Evolutionary conservation across 495 filamentous ascomycete genomes (phyloP), one percentile per base, ranked within the genome.

Genomic region (Echria macrotheca): DNA sequence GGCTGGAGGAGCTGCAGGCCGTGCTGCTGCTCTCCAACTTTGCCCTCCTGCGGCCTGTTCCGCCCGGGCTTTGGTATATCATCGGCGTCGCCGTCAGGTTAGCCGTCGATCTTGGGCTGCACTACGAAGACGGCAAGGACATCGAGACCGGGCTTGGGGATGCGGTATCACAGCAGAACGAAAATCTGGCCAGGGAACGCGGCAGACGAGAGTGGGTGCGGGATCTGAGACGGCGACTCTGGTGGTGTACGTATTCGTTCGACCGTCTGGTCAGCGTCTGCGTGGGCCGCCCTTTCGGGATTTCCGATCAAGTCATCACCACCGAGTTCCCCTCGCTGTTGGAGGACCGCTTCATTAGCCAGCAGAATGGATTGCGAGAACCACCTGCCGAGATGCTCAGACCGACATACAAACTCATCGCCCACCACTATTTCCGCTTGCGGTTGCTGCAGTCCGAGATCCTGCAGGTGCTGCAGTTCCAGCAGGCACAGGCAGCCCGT

Each of bases 171-270:
- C 50, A 56, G 12, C 65, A 66, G 5, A 60, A 15, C 17, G 69
- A 69, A 24, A 46, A 28, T 3, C 22, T 54, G 18, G 57, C 58
- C 18, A 61, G 60, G 33, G 76, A 91, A 67, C 76, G 78, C 42
- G 91, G 91, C 12, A 79, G 86, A 12, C 75, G 87, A 38, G 83
- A 95, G 70, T 97, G 88, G 78, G 74, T 87, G 17, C 83, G 91
- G 18, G 91, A 97, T 62, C 73, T 95, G 29, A 81, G 91, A 39
- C 78, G 91, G 50, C 79, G 91, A 22, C 71, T 97, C 15, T 97
- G 91, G 89, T 97, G 91, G 91, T 95, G 89, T 69, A 87, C 88
- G 1, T 97, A 97, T 63, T 90, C 87, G 24, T 85, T 96, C 53
- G 91, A 97, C 61, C 81, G 91, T 22, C 81, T 97, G 17, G 91